These are phyloP conservation scores for Claviceps sp. DNA, from an alignment of 2,329 filamentous ascomycete species.

Conservation along the genomic window DNA sequence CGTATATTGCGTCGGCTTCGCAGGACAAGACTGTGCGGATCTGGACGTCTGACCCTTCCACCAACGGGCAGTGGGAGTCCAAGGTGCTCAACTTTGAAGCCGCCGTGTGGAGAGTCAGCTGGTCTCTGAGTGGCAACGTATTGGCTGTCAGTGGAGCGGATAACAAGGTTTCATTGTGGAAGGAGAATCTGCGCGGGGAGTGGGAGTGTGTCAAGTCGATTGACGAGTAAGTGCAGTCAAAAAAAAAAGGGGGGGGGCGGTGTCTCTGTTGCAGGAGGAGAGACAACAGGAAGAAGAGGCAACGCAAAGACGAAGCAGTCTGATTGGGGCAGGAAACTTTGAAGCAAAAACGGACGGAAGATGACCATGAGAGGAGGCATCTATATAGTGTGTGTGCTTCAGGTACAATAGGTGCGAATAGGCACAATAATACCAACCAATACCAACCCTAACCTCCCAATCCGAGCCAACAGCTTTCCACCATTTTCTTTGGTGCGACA, in stretches of 20 bases:
- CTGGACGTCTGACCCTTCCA: conserved; percentile 64
- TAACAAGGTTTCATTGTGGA: conserved; percentile 96
- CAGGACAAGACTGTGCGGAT: conserved; percentile 97
- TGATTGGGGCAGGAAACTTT: background rate
- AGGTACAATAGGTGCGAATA: background rate
- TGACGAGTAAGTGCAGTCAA: conserved; percentile 50
- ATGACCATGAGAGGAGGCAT: conserved; percentile 12
- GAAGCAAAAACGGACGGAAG: conserved; percentile 8
- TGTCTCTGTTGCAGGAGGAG: background rate
- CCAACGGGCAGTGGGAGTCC: conserved; percentile 63
- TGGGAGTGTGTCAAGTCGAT: conserved; percentile 98
- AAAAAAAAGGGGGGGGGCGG: background rate
- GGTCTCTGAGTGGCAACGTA: conserved; percentile 94
- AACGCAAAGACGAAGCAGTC: background rate
- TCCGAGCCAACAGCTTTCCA: no score
- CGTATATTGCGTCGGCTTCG: conserved; percentile 88
- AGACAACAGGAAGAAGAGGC: background rate
- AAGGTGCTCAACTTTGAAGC: conserved; percentile 81
- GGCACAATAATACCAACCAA: background rate
- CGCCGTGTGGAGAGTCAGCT: conserved; percentile 90
- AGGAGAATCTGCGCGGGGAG: conserved; percentile 90
- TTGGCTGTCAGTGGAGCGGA: conserved; percentile 86
- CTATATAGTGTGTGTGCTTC: no score
- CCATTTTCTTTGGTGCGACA: no score
- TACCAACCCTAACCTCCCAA: no score